phyloP scores from a whole-genome alignment of 495 filamentous ascomycete genomes.

The Talaromyces ruber region DNA sequence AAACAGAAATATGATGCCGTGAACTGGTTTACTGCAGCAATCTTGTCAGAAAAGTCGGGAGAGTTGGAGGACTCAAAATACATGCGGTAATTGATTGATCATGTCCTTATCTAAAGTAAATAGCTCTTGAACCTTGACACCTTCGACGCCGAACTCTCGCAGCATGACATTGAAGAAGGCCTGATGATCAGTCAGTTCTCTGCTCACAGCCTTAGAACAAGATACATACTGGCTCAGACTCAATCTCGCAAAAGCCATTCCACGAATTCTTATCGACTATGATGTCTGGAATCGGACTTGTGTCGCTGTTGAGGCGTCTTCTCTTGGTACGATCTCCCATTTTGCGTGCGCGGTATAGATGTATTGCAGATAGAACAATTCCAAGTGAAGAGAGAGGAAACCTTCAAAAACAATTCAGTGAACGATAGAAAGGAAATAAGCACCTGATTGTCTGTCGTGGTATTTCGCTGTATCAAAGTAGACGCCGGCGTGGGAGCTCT shows the following conservation, averaged over 20 bases:
- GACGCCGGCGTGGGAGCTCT: neutral
- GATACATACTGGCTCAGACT: conserved; percentile 73
- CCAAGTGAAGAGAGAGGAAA: neutral
- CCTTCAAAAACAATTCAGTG: neutral
- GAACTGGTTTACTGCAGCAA: conserved; percentile 54
- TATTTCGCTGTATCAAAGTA: neutral
- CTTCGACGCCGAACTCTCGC: conserved; percentile 62
- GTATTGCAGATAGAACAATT: neutral
- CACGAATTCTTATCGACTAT: conserved; percentile 39
- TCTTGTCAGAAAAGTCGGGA: neutral
- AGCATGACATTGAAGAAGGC: conserved; percentile 81
- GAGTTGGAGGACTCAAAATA: neutral
- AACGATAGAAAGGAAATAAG: neutral
- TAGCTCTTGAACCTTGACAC: conserved; percentile 72
- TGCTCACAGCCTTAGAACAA: neutral
- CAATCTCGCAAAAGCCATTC: conserved; percentile 81
- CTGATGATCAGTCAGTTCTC: conserved; percentile 26
- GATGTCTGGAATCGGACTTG: conserved; percentile 20
- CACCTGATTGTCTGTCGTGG: neutral
- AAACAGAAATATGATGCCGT: conserved; percentile 80
- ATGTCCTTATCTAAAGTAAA: conserved; percentile 61
- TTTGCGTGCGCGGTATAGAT: neutral
- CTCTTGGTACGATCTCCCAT: conserved; percentile 30
- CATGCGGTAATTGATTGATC: conserved; percentile 57
- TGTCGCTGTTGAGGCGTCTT: conserved; percentile 17